Conservation (phyloP, 2,329 filamentous ascomycete genomes). For the Trichoderma sp. region DNA sequence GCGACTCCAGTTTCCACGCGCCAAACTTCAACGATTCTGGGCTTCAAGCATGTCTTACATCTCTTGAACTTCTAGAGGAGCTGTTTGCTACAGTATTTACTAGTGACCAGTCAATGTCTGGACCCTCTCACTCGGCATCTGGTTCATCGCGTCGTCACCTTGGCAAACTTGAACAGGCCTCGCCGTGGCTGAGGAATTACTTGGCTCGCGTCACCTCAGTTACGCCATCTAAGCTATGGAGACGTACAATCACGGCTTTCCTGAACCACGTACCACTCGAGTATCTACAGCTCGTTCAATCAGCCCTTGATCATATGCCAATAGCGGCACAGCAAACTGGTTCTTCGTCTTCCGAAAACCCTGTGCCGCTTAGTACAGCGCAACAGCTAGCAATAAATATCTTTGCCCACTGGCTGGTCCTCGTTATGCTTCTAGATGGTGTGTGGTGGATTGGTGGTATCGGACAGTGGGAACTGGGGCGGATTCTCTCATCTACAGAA, state of each 20-base stretch:
- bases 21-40: neutral
- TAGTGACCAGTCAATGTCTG: neutral
- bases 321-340: neutral
- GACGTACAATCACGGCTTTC: slow-evolving; percentile 7
- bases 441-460: slow-evolving; percentile 15
- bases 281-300: slow-evolving; percentile 13
- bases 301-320: slow-evolving; percentile 6
- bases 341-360: neutral
- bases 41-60: slow-evolving; percentile 1
- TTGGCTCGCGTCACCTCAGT: neutral
- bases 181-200: slow-evolving; percentile 1
- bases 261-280: neutral
- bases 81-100: neutral
- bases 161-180: neutral
- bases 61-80: neutral
- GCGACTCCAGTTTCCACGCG: neutral
- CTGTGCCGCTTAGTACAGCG: neutral
- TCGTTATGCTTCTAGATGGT: slow-evolving; percentile 7
- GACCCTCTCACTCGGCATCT: neutral
- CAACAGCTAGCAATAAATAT: slow-evolving; percentile 10
- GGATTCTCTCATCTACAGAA: neutral
- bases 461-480: slow-evolving; percentile 3
- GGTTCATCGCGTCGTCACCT: neutral
- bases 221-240: neutral
- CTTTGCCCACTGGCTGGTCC: slow-evolving; percentile 10